phyloP scores from a whole-genome alignment of 768 basidiomycete genomes.

The Boletus patriciae region DNA sequence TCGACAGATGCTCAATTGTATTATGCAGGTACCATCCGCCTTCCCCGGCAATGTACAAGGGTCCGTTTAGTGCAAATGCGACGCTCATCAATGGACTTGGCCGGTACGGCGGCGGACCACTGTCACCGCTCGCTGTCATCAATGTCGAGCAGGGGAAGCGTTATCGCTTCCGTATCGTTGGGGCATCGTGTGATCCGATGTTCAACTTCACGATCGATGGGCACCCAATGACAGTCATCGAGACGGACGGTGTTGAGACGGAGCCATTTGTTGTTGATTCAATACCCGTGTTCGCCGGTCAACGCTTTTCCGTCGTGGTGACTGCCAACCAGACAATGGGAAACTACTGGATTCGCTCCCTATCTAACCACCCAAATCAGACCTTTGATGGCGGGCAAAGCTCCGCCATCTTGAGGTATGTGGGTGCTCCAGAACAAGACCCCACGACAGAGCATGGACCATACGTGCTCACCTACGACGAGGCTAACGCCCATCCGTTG shows the following conservation, averaged over 20 bases:
- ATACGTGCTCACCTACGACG: conserved; percentile 31
- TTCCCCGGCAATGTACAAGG: conserved; percentile 10
- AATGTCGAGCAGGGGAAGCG: conserved; percentile 33
- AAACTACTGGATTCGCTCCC: conserved; percentile 45
- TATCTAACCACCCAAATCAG: conserved; percentile 6
- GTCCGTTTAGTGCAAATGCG: conserved; percentile 25
- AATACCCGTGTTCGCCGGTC: conserved; percentile 46
- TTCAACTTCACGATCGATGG: conserved; percentile 48
- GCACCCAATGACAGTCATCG: conserved; percentile 47
- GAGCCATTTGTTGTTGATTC: conserved; percentile 43
- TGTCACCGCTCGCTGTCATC: conserved; percentile 36
- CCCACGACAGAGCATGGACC: conserved; percentile 29
- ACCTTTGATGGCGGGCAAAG: conserved; percentile 35
- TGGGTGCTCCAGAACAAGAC: conserved; percentile 36
- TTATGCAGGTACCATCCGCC: conserved; percentile 16
- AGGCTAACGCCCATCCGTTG: conserved; percentile 38
- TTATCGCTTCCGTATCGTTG: conserved; percentile 40
- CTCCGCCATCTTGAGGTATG: conserved; percentile 45
- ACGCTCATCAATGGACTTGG: conserved; percentile 43
- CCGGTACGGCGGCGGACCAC: conserved; percentile 36
- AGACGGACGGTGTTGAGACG: conserved; percentile 43
- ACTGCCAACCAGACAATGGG: conserved; percentile 31
- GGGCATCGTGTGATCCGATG: conserved; percentile 42
- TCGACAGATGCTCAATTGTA: conserved; percentile 30
- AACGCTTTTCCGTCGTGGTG: conserved; percentile 51